These are phyloP conservation scores for Alternaria infectoria DNA, from an alignment of 2,329 filamentous ascomycete genomes.

Conservation along the genomic window DNA sequence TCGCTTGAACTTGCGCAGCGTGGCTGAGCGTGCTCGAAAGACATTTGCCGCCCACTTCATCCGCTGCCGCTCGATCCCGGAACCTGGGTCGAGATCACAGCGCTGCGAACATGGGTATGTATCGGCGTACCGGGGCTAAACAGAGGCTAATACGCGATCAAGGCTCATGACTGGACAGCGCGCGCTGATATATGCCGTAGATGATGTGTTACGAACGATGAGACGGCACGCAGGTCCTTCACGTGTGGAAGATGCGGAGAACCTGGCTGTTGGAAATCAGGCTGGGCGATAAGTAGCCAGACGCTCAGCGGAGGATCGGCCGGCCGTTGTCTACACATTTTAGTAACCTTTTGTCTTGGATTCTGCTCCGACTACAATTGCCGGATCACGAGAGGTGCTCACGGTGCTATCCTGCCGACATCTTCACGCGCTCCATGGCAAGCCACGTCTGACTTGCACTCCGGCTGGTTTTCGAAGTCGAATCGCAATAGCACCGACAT, in stretches of 20 bases:
- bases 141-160: not conserved
- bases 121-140: not conserved
- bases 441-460: not conserved
- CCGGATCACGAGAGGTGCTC: not conserved
- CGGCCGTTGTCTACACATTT: not conserved
- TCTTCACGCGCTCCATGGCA: not conserved
- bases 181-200: not conserved
- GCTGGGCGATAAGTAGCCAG: not conserved
- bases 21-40: not conserved
- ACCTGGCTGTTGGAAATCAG: not conserved
- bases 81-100: not conserved
- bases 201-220: not conserved
- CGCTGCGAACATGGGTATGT: not conserved
- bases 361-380: not conserved
- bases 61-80: not conserved
- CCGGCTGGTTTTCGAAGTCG: not conserved
- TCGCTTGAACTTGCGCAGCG: not conserved
- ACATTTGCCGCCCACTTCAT: slow-evolving; percentile 7
- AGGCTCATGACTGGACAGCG: not conserved
- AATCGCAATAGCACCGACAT: not conserved
- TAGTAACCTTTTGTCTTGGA: not conserved
- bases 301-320: not conserved
- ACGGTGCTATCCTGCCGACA: not conserved
- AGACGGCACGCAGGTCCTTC: not conserved
- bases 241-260: not conserved